Evolutionary conservation across 2,329 filamentous ascomycete genomes (phyloP).

Genomic region (Ophiostoma montium): DNA sequence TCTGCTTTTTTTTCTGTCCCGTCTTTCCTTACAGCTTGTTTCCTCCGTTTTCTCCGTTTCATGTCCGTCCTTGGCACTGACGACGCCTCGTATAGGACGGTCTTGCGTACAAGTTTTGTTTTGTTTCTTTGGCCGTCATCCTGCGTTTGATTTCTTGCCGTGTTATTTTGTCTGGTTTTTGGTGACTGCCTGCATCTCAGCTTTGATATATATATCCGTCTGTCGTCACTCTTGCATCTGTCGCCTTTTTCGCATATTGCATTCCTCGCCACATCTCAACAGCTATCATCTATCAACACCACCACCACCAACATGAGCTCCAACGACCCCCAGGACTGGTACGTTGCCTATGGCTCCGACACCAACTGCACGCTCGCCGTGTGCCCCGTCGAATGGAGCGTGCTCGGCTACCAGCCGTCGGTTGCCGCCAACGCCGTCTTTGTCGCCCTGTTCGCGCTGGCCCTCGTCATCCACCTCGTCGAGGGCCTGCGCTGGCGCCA

Average conservation of each 20-base stretch:
- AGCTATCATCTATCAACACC: background rate
- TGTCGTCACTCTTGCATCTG: too few relatives aligned
- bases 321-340: slow-evolving; percentile 3
- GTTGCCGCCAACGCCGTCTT: slow-evolving; percentile 29
- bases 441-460: slow-evolving; percentile 29
- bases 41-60: background rate
- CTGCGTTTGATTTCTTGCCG: too few relatives aligned
- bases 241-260: background rate
- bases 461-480: slow-evolving; percentile 30
- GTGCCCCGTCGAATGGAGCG: slow-evolving; percentile 30
- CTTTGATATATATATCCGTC: background rate
- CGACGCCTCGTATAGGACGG: too few relatives aligned
- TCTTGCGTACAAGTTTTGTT: too few relatives aligned
- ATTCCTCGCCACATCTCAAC: background rate
- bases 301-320: background rate
- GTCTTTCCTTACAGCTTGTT: background rate
- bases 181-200: background rate
- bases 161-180: background rate
- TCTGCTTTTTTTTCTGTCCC: background rate
- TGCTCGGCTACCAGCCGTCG: slow-evolving; percentile 33
- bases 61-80: background rate
- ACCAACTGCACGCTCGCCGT: slow-evolving; percentile 35
- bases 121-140: too few relatives aligned
- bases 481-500: slow-evolving; percentile 33
- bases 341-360: slow-evolving; percentile 28